Evolutionary conservation across 257 asterid species (phyloP).

Genomic region (Lycium barbarum): DNA sequence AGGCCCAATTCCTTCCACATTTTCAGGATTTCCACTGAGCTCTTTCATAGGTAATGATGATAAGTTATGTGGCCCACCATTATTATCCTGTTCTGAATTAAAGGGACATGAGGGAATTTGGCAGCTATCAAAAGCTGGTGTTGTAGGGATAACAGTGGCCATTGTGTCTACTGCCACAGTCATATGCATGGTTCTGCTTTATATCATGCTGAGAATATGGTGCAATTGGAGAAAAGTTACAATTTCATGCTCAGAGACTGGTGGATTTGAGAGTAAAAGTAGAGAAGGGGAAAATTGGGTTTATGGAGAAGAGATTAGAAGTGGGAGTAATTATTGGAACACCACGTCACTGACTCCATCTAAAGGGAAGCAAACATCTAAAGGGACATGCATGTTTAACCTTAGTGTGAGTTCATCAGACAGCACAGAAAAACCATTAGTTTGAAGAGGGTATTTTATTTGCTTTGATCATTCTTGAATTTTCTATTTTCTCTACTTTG

Average conservation of each 20-base stretch:
- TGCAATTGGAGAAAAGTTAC: constrained; percentile 87
- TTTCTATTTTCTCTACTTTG: neutral
- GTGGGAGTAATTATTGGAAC: constrained; percentile 55
- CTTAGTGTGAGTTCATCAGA: constrained; percentile 52
- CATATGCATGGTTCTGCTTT: constrained; percentile 74
- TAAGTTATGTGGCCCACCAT: constrained; percentile 78
- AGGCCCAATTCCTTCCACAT: constrained; percentile 67
- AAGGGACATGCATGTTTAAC: constrained; percentile 53
- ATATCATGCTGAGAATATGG: constrained; percentile 79
- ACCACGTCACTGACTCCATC: constrained; percentile 48
- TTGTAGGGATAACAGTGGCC: constrained; percentile 72
- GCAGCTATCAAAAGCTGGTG: constrained; percentile 61
- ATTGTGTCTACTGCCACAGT: constrained; percentile 81
- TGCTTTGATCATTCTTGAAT: neutral
- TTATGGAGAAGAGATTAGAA: constrained; percentile 64
- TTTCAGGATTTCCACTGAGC: constrained; percentile 61
- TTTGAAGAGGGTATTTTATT: constrained; percentile 20
- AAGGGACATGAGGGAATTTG: constrained; percentile 39
- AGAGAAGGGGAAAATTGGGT: constrained; percentile 67
- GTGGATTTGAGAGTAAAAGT: constrained; percentile 38
- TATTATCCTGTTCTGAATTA: constrained; percentile 53
- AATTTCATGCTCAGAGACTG: constrained; percentile 76
- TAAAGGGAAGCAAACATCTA: constrained; percentile 49
- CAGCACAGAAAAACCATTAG: constrained; percentile 42
- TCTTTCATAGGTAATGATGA: constrained; percentile 60